Evolutionary conservation across 352 stramenopile genomes (phyloP), one percentile per base, ranked within the genome.

Genomic region (Pythium myriotylum): DNA sequence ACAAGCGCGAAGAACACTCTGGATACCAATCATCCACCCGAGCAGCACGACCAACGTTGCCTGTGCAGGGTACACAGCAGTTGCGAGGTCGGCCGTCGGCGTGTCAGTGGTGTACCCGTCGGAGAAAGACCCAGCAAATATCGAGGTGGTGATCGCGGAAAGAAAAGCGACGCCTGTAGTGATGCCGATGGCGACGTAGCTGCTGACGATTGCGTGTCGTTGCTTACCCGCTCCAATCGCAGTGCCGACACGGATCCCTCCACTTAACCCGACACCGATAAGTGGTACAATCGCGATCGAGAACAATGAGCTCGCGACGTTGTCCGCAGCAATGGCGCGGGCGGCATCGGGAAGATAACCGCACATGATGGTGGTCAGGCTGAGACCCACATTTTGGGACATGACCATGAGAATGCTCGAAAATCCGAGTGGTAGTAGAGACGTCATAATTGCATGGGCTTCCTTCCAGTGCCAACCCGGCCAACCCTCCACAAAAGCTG

Each of bases 191-290:
- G 13, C 37, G 4, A 43, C 13, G 49, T 73, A 59, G 35, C 68
- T 74, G 42, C 78, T 70, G 41, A 81, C 27, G 12, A 57, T 60
- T 3, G 77, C 77, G 23, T 75, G 70, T 9, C 64, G 65, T 16
- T 73, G 65, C 26, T 81, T 66, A 9, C 76, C 75, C 20, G 75
- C 77, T 33, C 77, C 77, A 19, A 81, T 54, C 19, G 77, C 77
- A 47, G 83, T 87, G 12, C 77, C 77, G 51, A 87, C 79, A 33
- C 77, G 73, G 46, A 84, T 77, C n/a, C 74, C 77, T 17, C 77
- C 77, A 3, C 74, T 73, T 7, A 83, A 60, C 10, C 70, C 76
- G 24, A 87, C 74, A 1, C 75, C 75, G 7, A 79, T 39, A 17
- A 84, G 58, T 7, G 77, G 70, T 68, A 84, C 84, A 66, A 80